Percentiles rank a stretch among this genome's conserved stretches.
phyloP scores from a whole-genome alignment of 495 filamentous ascomycete genomes.

The Penicillium subrubescens region DNA sequence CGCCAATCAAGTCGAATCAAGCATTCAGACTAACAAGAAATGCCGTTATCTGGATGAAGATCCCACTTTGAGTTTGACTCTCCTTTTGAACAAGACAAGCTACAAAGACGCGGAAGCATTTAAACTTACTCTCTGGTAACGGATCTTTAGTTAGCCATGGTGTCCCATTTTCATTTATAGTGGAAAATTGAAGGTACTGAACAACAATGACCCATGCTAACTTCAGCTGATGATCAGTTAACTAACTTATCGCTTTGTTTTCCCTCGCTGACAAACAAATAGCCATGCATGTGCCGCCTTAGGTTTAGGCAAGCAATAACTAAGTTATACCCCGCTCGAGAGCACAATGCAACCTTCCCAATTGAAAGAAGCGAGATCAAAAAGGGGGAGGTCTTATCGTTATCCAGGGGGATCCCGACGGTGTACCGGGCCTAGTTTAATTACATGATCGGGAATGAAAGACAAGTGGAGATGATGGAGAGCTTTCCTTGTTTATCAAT shows the following conservation, averaged over 20 bases:
- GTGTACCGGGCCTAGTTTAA: neutral
- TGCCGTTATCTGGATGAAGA: neutral
- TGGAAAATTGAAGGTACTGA: no score
- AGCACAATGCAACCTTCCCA: slow-evolving; percentile 1
- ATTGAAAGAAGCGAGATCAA: neutral
- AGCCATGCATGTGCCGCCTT: neutral
- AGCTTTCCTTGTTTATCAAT: slow-evolving; percentile 3
- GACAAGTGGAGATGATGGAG: neutral
- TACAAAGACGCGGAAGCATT: neutral
- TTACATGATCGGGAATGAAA: neutral
- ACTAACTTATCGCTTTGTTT: neutral
- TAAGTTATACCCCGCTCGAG: neutral
- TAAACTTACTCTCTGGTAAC: neutral
- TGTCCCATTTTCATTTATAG: neutral
- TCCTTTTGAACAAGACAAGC: neutral
- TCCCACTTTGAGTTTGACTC: no score
- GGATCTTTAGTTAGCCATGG: neutral
- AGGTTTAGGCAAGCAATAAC: neutral
- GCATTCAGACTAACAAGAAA: neutral
- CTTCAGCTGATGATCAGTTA: neutral
- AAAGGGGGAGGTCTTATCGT: neutral
- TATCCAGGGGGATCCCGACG: neutral
- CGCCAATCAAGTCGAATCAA: neutral
- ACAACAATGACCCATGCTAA: neutral
- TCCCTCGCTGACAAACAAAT: neutral